Base-by-base conservation (phyloP, 805 yeast species). In the Nakazawaea laoshanensis region DNA sequence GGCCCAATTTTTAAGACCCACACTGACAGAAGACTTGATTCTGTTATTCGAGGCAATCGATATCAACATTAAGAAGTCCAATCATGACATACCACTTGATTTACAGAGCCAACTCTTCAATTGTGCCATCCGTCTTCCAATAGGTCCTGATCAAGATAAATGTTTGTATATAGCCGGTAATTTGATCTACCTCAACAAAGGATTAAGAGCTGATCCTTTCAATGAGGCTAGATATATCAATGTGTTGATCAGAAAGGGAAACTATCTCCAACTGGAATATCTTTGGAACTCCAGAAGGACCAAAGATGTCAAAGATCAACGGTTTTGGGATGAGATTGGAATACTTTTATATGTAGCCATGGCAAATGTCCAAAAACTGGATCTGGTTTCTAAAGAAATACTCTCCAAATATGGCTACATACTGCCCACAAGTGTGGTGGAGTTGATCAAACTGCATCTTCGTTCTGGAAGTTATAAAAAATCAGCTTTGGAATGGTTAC, bases 291-390 rank as follows among this genome's bases (percentile, higher is more conserved):
- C 61, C 1, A 50, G 63, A 34, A 45, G 50, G 29, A 47, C 40
- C 2, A 61, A 61, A 5, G 59, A 63, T 35, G 59, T 54, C 6
- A 33, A 37, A 23, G 46, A 41, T 19, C 61, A 67, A 37, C 47
- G 74, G 34, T 72, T 74, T 60, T 72, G 78, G 78, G 51, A 53
- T 37, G 77, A 71, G 32, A 36, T 64, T 16, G 71, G 75, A n/a
- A 50, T 63, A 35, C 55, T 54, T 37, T 52, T 66, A 5, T 53
- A 59, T 29, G 39, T 71, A 21, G 48, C 54, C 6, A 43, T 47
- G n/a, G 51, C 50, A 11, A 46, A 56, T 20, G 34, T 62, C 4
- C 49, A 40, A 4, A 43, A 45, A n/a, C 70, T 72, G 16, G 63
- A 63, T 26, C 42, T 41, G 2, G 28, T 61, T 2, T 52, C 63